Evolutionary conservation across 1,139 yeast genomes (phyloP).

Genomic region (Zygosaccharomyces sapae): DNA sequence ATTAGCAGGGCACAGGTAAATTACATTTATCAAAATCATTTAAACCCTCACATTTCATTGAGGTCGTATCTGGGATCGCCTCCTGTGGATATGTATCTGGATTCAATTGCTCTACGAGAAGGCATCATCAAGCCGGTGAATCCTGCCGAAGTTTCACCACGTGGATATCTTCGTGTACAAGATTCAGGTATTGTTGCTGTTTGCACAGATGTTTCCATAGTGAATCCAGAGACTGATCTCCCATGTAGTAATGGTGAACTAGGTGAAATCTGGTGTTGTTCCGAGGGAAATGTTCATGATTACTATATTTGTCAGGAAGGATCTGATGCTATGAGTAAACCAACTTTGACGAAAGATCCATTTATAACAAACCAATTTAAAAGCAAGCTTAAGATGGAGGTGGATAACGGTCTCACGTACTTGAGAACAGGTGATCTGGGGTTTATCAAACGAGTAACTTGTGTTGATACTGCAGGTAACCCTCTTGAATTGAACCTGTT

Average conservation of each 20-base stretch:
- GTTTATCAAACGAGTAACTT: conserved; percentile 69
- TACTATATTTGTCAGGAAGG: conserved; percentile 44
- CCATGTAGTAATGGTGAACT: conserved; percentile 88
- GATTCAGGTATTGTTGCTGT: conserved; percentile 97
- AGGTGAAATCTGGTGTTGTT: conserved; percentile 96
- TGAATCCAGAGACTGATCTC: conserved; percentile 82
- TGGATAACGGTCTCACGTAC: conserved; percentile 64
- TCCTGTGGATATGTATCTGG: conserved; percentile 81
- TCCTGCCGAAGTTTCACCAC: conserved; percentile 62
- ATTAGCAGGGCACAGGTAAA: conserved; percentile 69
- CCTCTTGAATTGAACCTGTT: conserved; percentile 67
- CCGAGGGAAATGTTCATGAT: conserved; percentile 72
- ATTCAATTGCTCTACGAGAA: conserved; percentile 81
- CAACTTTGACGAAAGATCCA: conserved; percentile 33
- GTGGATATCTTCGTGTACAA: conserved; percentile 59
- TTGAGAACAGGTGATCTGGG: conserved; percentile 93
- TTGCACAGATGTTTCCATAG: conserved; percentile 89
- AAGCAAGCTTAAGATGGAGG: conserved; percentile 48
- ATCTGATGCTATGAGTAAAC: conserved; percentile 10
- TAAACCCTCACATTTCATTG: conserved; percentile 74
- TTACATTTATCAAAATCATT: conserved; percentile 70
- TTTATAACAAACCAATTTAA: conserved; percentile 48
- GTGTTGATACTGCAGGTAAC: conserved; percentile 42
- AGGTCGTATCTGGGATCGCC: conserved; percentile 86
- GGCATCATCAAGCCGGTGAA: conserved; percentile 81